Evolutionary conservation across 805 yeast genomes (phyloP).

Genomic region (Lachancea meyersii): DNA sequence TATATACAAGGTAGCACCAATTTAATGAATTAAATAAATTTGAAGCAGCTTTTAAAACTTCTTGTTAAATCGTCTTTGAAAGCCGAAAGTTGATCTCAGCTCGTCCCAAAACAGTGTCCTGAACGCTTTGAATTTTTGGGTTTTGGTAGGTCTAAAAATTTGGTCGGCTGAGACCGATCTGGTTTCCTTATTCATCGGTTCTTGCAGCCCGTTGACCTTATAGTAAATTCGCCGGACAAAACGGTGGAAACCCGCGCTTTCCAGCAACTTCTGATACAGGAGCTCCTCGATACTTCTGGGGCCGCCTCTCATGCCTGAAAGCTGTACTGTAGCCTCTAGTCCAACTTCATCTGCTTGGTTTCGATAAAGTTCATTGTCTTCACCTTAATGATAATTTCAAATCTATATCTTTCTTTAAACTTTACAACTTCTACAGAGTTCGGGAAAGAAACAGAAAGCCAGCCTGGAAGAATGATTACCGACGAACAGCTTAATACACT

Average conservation of each 20-base stretch:
- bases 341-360: background rate
- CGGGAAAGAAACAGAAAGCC: background rate
- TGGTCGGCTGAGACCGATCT: conserved; percentile 6
- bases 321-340: background rate
- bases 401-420: background rate
- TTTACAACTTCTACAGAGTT: background rate
- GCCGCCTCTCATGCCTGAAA: conserved; percentile 11
- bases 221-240: conserved; percentile 61
- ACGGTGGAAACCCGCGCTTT: conserved; percentile 52
- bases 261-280: conserved; percentile 43
- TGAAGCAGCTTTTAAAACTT: conserved; percentile 6
- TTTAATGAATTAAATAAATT: background rate
- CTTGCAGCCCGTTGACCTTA: conserved; percentile 51
- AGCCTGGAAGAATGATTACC: conserved; percentile 55
- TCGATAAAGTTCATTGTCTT: background rate
- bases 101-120: conserved; percentile 56
- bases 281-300: conserved; percentile 44
- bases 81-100: conserved; percentile 47
- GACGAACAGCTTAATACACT: conserved; percentile 73
- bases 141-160: conserved; percentile 38
- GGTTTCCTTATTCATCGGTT: conserved; percentile 33
- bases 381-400: background rate
- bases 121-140: conserved; percentile 57
- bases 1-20: background rate
- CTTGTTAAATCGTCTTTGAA: conserved; percentile 29